These are phyloP conservation scores for Phaffia australis DNA, from an alignment of 768 basidiomycete species.

Conservation along the genomic window DNA sequence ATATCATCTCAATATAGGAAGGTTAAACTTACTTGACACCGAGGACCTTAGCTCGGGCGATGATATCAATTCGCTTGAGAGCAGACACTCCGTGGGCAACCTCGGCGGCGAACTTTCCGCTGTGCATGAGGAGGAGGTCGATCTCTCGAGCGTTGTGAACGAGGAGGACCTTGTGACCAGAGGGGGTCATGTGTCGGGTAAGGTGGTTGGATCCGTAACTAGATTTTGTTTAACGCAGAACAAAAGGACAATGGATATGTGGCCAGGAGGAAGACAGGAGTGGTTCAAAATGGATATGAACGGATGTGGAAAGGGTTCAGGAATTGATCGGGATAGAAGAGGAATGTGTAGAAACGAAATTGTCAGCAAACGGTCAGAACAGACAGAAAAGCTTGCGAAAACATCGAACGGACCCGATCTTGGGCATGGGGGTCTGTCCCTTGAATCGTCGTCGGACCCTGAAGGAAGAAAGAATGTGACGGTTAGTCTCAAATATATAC, in stretches of 20 bases:
- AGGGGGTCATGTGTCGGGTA: constrained; percentile 93
- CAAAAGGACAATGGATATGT: constrained; percentile 1
- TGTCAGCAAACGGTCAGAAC: not conserved
- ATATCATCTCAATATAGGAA: not conserved
- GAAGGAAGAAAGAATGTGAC: not conserved
- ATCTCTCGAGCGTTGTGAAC: constrained; percentile 89
- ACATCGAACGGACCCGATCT: constrained; percentile 48
- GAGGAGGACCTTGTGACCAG: constrained; percentile 88
- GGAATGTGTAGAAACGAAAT: not conserved
- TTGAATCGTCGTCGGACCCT: constrained; percentile 46
- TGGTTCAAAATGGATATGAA: constrained; percentile 6
- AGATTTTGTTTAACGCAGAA: constrained; percentile 30
- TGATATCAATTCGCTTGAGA: constrained; percentile 81
- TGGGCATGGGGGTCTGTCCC: constrained; percentile 93
- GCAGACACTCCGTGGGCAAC: constrained; percentile 94
- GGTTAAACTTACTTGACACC: constrained; percentile 55
- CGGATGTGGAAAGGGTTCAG: not conserved
- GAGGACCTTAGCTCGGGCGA: constrained; percentile 58
- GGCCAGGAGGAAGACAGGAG: constrained; percentile 10
- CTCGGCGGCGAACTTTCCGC: constrained; percentile 88
- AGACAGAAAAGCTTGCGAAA: not conserved
- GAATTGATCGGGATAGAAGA: not conserved
- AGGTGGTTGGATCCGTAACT: constrained; percentile 78
- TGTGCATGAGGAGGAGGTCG: constrained; percentile 95
- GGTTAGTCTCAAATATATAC: no score